These are phyloP conservation scores for Aspergillus ostianus DNA, from an alignment of 495 filamentous ascomycete genomes.

Conservation along the genomic window DNA sequence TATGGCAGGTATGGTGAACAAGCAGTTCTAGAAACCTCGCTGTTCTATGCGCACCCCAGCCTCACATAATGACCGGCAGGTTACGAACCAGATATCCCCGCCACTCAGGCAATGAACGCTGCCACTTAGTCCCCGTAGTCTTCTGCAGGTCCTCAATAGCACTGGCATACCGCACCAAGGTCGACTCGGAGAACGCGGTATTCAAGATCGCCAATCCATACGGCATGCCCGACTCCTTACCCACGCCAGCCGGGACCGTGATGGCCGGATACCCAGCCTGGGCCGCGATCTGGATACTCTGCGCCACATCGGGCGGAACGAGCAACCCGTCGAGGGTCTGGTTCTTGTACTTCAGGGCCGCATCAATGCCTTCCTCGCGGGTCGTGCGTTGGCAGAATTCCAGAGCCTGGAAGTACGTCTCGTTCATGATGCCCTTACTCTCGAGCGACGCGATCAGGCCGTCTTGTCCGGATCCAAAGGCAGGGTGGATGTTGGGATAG, in stretches of 20 bases:
- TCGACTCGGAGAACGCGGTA: conserved; percentile 62
- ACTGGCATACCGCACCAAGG: conserved; percentile 60
- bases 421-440: conserved; percentile 59
- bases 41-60: too few species aligned
- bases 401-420: conserved; percentile 64
- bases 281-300: conserved; percentile 55
- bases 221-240: conserved; percentile 59
- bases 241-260: conserved; percentile 61
- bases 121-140: conserved; percentile 31
- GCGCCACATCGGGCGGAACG: conserved; percentile 64
- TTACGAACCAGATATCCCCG: conserved; percentile 49
- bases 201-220: conserved; percentile 67
- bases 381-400: conserved; percentile 56
- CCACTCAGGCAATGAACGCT: conserved; percentile 52
- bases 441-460: conserved; percentile 60
- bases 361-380: conserved; percentile 66
- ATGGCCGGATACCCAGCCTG: conserved; percentile 68
- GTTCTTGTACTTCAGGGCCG: conserved; percentile 52
- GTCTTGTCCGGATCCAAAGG: conserved; percentile 70
- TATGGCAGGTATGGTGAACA: too few species aligned
- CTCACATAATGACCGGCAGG: conserved; percentile 42
- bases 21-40: too few species aligned
- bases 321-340: conserved; percentile 58
- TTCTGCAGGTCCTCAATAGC: conserved; percentile 67
- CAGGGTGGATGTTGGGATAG: conserved; percentile 57